phyloP scores from a whole-genome alignment of 73 alveolate genomes.

The Symbiodinium pilosum region DNA sequence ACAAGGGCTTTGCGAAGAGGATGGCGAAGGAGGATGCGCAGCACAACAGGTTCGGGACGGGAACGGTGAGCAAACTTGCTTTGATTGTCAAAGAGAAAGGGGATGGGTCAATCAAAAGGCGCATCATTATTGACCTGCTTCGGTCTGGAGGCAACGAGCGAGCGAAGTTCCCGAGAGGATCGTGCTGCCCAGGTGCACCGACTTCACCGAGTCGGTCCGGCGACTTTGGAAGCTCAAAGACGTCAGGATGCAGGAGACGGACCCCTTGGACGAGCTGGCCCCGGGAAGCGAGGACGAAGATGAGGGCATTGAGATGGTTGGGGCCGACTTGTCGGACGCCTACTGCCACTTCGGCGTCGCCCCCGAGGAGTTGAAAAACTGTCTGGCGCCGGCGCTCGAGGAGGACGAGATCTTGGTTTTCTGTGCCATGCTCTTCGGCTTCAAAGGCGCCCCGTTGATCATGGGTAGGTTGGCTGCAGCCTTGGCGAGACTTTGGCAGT shows the following conservation, averaged over 20 bases:
- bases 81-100: not conserved
- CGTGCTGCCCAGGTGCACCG: not conserved
- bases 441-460: not conserved
- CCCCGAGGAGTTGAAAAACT: not conserved
- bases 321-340: conserved; percentile 21
- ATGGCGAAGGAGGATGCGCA: too few relatives aligned
- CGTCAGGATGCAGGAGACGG: too few relatives aligned
- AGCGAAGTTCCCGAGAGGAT: not conserved
- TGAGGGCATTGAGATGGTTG: not conserved
- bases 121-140: conserved; percentile 3
- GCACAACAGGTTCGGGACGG: not conserved
- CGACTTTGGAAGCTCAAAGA: not conserved
- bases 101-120: not conserved
- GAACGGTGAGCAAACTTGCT: not conserved
- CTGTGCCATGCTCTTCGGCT: conserved; percentile 3
- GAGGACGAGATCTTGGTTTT: not conserved
- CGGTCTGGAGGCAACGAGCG: not conserved
- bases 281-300: not conserved
- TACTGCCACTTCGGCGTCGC: not conserved
- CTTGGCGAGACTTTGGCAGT: not conserved
- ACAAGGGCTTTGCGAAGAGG: too few relatives aligned
- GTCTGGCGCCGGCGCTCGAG: not conserved
- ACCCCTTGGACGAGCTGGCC: not conserved
- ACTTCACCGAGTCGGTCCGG: too few relatives aligned
- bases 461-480: not conserved